A percentile compares a stretch with the other conserved stretches of the same genome.
phyloP scores from a whole-genome alignment of 192 early-diverging fungal genomes.

The Gaertneriomyces sp. region DNA sequence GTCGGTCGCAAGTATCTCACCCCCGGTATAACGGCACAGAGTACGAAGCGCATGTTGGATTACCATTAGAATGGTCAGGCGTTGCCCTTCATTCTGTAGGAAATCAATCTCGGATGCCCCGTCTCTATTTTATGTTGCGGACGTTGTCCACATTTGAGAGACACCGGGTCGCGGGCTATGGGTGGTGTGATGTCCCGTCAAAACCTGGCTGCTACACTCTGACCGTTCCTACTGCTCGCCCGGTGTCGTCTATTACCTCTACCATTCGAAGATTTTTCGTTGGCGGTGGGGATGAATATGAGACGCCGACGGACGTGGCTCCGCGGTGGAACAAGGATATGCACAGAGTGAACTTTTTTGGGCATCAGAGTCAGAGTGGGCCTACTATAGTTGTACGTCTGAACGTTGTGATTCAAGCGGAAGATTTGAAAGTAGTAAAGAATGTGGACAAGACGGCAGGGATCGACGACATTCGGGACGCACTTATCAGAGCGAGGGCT shows the following conservation, averaged over 20 bases:
- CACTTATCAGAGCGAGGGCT: conserved; percentile 24
- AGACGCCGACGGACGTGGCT: conserved; percentile 12
- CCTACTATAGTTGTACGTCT: conserved; percentile 21
- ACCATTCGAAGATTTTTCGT: conserved; percentile 35
- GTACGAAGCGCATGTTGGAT: too few species aligned
- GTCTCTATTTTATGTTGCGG: too few species aligned
- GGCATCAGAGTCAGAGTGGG: background rate
- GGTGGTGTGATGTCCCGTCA: conserved; percentile 31
- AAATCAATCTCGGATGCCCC: too few species aligned
- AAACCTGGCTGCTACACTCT: conserved; percentile 9
- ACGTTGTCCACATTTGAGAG: background rate
- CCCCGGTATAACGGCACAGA: too few species aligned
- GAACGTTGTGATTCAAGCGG: conserved; percentile 36
- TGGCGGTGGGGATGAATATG: conserved; percentile 35
- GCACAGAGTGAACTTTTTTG: background rate
- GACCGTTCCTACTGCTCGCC: conserved; percentile 34
- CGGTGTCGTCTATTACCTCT: conserved; percentile 14
- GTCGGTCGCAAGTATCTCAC: too few species aligned
- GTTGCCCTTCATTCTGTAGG: too few species aligned
- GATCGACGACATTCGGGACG: conserved; percentile 7
- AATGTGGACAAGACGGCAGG: too few species aligned
- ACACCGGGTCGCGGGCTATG: conserved; percentile 37
- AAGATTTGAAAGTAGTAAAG: conserved; percentile 10
- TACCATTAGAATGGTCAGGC: too few species aligned
- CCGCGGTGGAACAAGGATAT: conserved; percentile 2